Base-by-base conservation (phyloP, 129 eudicot species). In the Cynara cardunculus region DNA sequence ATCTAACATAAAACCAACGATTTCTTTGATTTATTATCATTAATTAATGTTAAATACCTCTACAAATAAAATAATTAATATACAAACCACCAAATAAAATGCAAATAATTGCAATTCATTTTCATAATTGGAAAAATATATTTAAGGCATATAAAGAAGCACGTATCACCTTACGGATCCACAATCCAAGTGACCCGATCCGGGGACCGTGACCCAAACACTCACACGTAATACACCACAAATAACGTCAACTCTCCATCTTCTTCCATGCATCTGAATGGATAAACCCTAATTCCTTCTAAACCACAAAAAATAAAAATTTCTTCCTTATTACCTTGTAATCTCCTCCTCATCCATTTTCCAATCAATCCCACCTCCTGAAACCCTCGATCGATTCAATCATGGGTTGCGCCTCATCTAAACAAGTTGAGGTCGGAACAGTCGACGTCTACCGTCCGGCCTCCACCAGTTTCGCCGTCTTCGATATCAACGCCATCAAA, bases 341-440 rank as follows among this genome's bases (percentile, higher is more conserved):
- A 12, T 21, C 7, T 66, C 77, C 35, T 21, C 30, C 16, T 21
- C 26, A 21, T 64, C 30, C 71, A 75, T 24, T 25, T 32, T 49
- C 37, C 35, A 26, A 69, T 27, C 32, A 21, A 68, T 69, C 14
- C 7, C 49, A 1, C 61, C 61, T 53, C 37, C 76, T 53, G 49
- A 73, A 73, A 73, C 14, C 77, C 14, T 70, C 77, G 4, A 44
- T 49, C 49, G 16, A 31, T 35, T 30, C 81, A 3, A 53, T 14
- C 74, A 94, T 95, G 99, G 99, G 99, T 7, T 95, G 99, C 80
- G 80, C 92, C 14, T 86, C 99, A n/a, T 95, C 99, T 3, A 95
- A 92, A 79, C 69, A 87, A 34, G 76, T 90, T 1, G 89, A 89
- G 30, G 78, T 83, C 71, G 88, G 85, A 12, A 76, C 89, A 70